Evolutionary conservation across 805 yeast species (phyloP), one percentile per base, ranked within the genome.

Genomic region (Pichia gijzeniarum): DNA sequence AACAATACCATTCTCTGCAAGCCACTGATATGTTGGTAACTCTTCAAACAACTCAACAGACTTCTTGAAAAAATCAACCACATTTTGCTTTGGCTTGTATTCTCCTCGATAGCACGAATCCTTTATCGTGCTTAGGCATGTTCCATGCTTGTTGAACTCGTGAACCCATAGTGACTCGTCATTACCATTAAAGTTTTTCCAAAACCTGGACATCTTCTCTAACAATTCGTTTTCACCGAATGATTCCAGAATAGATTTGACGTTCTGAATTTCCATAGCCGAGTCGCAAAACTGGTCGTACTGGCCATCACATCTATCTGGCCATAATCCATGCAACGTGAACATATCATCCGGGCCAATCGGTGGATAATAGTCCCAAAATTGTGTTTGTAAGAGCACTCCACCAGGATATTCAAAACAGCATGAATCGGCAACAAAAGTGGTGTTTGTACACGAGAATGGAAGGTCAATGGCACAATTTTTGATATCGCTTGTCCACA

Each of bases 101-200:
- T 51, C 44, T 1, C 44, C 12, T 18, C 51, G 65, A 63, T 88
- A 89, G 62, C 98, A 90, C 4, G 62, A 54, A 3, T 93, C 85
- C 45, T 73, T 77, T 38, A 90, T 68, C 1, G 96, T 88, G 40
- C 81, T 77, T 73, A 89, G 80, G 65, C 97, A 90, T 9, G 96
- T 88, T 20, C 90, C 97, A 61, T 90, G 98, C 62, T 90, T 90
- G 68, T 90, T 89, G 72, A 77, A 90, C 64, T 90, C 97, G 64
- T 90, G 96, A 31, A 76, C 72, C 98, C 98, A 90, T 41, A 90
- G 67, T 5, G 72, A 60, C 47, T 77, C 80, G 59, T 84, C 91
- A 46, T 75, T 62, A 10, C 87, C 87, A 41, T 76, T 78, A 57
- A 74, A 74, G 56, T 83, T 82, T 60, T 83, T 82, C 97, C 97